Evolutionary conservation across 2,329 filamentous ascomycete genomes (phyloP), one percentile per base, ranked within the genome.

Genomic region (Talaromyces islandicus): DNA sequence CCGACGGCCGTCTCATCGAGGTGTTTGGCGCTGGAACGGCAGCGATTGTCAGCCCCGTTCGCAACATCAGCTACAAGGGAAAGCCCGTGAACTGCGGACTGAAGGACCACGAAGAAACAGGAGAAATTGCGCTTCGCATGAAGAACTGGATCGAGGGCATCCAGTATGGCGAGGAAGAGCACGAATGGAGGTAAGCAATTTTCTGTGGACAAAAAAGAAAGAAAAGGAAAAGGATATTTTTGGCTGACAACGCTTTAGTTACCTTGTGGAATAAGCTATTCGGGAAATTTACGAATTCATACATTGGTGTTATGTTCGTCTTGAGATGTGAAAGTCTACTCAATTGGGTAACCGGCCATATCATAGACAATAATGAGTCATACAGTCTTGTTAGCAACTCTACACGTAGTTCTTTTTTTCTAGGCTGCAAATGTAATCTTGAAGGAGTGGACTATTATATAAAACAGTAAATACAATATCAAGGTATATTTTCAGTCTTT

Each of bases 101-200:
- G 66, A 85, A 84, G 73, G 86, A 90, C 67, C 81, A 85, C 54
- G 85, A 95, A 76, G 93, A 99, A 80, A 92, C 91, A 11, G 94
- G 94, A 50, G 88, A 92, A 71, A 82, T 97, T 69, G 89, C 94
- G 10, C 78, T 86, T 69, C 85, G 85, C 76, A 92, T 99, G 88
- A 96, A 96, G 85, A 85, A 88, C 69, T 99, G 94, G 94, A 97
- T 99, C 64, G 92, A 96, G 80, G 88, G 80, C 29, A 92, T 95
- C 67, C 93, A 97, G 79, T 97, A 97, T 73, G 94, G 94, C 64
- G 92, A 97, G 65, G 89, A 93, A 76, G 85, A 91, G 73, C 91
- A 97, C 74, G 83, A 88, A 66, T 99, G 94, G 94, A 97, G 92
- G 82, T 88, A 87, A 74, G 78, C 19, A 43, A 25, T 19, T 19